phyloP scores from a whole-genome alignment of 202 grass and related monocot genomes.

The Dendrocalamus latiflorus region DNA sequence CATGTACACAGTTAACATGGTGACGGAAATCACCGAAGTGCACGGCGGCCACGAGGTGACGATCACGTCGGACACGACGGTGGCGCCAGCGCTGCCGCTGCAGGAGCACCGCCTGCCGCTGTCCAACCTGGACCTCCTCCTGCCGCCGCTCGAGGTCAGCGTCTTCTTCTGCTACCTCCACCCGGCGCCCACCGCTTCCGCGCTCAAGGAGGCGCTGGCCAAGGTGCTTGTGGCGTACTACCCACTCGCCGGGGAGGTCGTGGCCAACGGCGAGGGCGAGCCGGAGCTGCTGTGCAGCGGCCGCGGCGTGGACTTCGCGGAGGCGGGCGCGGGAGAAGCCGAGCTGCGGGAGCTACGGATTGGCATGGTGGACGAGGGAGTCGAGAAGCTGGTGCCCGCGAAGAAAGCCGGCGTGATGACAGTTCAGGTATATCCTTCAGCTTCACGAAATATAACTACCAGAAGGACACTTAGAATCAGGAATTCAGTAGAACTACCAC shows the following conservation, averaged over 20 bases:
- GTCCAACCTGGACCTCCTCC: conserved; percentile 82
- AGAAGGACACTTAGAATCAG: too few species aligned
- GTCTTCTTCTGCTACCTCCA: conserved; percentile 37
- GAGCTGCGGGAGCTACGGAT: conserved; percentile 46
- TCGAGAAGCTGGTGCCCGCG: conserved; percentile 55
- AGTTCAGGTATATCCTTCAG: too few species aligned
- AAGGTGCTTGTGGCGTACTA: conserved; percentile 73
- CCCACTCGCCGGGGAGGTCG: conserved; percentile 66
- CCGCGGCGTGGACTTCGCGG: conserved; percentile 61
- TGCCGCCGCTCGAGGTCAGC: conserved; percentile 24
- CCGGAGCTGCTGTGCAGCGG: conserved; percentile 76
- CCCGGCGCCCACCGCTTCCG: neutral
- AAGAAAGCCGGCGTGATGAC: conserved; percentile 69
- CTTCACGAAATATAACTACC: too few species aligned
- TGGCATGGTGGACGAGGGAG: conserved; percentile 47
- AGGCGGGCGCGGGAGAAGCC: conserved; percentile 26
- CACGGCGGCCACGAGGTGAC: too few species aligned
- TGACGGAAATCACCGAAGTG: too few species aligned
- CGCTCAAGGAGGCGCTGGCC: conserved; percentile 56
- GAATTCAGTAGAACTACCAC: too few species aligned
- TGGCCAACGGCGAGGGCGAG: conserved; percentile 48
- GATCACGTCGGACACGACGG: conserved; percentile 34
- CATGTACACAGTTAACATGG: too few species aligned
- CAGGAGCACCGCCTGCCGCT: conserved; percentile 50
- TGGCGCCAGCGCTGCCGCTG: conserved; percentile 42